Evolutionary conservation across 108 stramenopile species (phyloP), one percentile per base, ranked within the genome.

Genomic region (Cyclotella atomus): DNA sequence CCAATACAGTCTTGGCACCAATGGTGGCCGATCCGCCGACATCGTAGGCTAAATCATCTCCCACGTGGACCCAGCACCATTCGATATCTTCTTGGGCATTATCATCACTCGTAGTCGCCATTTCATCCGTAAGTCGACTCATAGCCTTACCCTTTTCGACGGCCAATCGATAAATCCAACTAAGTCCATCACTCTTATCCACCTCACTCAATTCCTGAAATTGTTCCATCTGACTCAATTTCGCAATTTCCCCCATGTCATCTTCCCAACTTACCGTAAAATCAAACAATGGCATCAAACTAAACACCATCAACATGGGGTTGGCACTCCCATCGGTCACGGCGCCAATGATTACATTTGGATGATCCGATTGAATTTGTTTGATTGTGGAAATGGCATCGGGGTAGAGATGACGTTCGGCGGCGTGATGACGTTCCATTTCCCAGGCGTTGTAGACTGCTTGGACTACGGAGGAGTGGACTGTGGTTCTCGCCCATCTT

Each of bases 21-120:
- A 81, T 86, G 0, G 79, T 74, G 9, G 91, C 84, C 20, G 84
- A 60, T 21, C 92, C 95, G 43, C 90, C 92, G 1, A 93, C 90
- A 87, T 96, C 95, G 71, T 91, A 93, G 14, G 92, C 91, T 59
- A 96, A 79, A 77, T 92, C 91, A 71, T 96, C 95, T 61, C 95
- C 95, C 14, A 93, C 91, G 82, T 96, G 95, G 43, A 93, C 82
- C 92, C 92, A 93, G 53, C 38, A 38, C 79, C 84, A 69, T 84
- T 85, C 77, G 70, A 79, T 36, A 24, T 71, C 74, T 63, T 71
- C 63, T 59, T 82, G 60, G 59, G 1, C n/a, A 30, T 57, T 69
- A 71, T 75, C 16, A 30, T 20, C 63, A 41, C 65, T 68, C 27
- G n/a, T n/a, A n/a, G n/a, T n/a, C n/a, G 77, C 54, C 45, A 91